Evolutionary conservation across 179 eudicot genomes (phyloP), one percentile per base, ranked within the genome.

Genomic region (Pouteria campechiana): DNA sequence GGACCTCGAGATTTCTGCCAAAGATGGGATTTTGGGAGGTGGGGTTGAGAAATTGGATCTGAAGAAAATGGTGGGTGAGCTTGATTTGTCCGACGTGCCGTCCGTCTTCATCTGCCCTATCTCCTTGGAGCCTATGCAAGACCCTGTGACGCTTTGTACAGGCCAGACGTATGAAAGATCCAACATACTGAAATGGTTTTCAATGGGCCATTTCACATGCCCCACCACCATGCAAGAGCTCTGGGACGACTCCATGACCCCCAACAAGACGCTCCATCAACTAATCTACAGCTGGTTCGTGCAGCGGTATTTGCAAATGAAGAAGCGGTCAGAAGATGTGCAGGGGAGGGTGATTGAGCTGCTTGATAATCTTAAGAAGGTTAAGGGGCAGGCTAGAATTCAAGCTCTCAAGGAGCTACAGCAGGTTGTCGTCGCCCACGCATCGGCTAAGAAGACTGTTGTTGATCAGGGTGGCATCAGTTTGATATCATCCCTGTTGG

Each of bases 211-310:
- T 53, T 65, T 63, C 29, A 88, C 84, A 45, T 88, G 97, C 45
- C 97, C 97, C 44, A 88, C 94, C 3, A 87, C 96, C 38, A 70
- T 82, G 84, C 93, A 82, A 52, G 95, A 86, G 61, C 79, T 86
- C n/a, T 86, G 96, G 96, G 96, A 86, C 57, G 82, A 78, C 48
- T 63, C 95, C 0, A 23, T 88, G 5, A 88, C 97, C 0, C 94
- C 97, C 3, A 88, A 88, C 57, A 73, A 40, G 18, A 86, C 96
- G 2, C 68, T 86, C 14, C 47, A 69, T 22, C 89, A 86, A 4
- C 49, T 86, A 53, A 83, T 83, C 32, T 38, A 61, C 29, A 76
- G 67, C 20, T 82, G 92, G 93, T 88, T 68, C 46, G 75, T 81
- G 0, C 88, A 78, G 25, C 80, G 75, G 66, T 81, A 84, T 41